Percentiles rank a stretch among this genome's conserved stretches.
Evolutionary conservation across 2,329 filamentous ascomycete species (phyloP).

Genomic region (Erysiphe pulchra): DNA sequence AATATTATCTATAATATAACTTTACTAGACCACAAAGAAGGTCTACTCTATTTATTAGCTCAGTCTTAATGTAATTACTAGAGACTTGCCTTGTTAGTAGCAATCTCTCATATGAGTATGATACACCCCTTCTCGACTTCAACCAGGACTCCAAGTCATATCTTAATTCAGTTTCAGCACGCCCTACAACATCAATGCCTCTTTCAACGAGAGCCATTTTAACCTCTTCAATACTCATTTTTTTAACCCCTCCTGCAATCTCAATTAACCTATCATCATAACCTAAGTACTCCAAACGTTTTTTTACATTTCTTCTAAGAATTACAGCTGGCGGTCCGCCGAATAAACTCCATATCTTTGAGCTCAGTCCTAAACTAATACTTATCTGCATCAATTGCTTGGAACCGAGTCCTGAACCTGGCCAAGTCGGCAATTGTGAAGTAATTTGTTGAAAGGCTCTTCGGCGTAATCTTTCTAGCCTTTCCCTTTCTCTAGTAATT

Average conservation of each 20-base stretch:
- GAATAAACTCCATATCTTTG: slow-evolving; percentile 19
- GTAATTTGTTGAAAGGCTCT: slow-evolving; percentile 21
- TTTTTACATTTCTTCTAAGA: slow-evolving; percentile 25
- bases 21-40: slow-evolving; percentile 10
- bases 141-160: slow-evolving; percentile 17
- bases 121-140: slow-evolving; percentile 12
- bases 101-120: slow-evolving; percentile 9
- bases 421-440: slow-evolving; percentile 6
- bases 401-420: slow-evolving; percentile 10
- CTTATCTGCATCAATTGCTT: slow-evolving; percentile 18
- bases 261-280: slow-evolving; percentile 46
- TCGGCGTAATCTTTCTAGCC: slow-evolving; percentile 25
- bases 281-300: slow-evolving; percentile 34
- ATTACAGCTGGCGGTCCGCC: slow-evolving; percentile 20
- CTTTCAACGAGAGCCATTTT: slow-evolving; percentile 44
- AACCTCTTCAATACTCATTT: slow-evolving; percentile 37
- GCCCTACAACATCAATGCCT: slow-evolving; percentile 29
- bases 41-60: slow-evolving; percentile 4
- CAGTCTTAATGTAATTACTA: neutral
- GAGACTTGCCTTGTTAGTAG: slow-evolving; percentile 14
- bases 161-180: slow-evolving; percentile 14
- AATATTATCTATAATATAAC: neutral
- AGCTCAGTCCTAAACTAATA: slow-evolving; percentile 17
- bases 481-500: slow-evolving; percentile 27
- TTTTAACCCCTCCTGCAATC: slow-evolving; percentile 31